A percentile compares a stretch with the other conserved stretches of the same genome.
phyloP scores from a whole-genome alignment of 257 asterid species.

The Paraleonurus japonicus region DNA sequence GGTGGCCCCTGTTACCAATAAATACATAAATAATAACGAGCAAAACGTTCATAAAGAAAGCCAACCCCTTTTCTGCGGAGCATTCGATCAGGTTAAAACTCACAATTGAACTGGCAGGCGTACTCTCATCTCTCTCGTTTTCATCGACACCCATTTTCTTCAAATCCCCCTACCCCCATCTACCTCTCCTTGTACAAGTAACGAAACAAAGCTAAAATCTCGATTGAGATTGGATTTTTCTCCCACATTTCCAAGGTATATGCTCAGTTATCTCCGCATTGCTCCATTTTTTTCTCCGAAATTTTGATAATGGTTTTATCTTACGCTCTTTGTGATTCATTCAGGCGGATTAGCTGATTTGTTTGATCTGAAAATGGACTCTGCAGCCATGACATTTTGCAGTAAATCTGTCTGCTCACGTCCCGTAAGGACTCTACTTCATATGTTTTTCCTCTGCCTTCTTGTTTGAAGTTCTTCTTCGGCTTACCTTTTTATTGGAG shows the following conservation, averaged over 20 bases:
- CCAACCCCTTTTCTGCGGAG: constrained; percentile 23
- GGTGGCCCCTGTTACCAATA: neutral
- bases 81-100: constrained; percentile 16
- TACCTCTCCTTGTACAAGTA: neutral
- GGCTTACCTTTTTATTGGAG: neutral
- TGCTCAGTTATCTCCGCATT: neutral
- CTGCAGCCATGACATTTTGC: constrained; percentile 39
- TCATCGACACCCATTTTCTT: constrained; percentile 25
- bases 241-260: constrained; percentile 12
- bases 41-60: neutral
- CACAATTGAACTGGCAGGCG: neutral
- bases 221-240: constrained; percentile 5
- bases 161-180: constrained; percentile 19
- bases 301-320: neutral
- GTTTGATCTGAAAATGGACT: constrained; percentile 41
- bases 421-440: constrained; percentile 34
- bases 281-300: neutral
- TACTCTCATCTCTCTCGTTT: constrained; percentile 24
- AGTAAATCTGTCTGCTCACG: constrained; percentile 37
- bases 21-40: neutral
- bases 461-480: neutral
- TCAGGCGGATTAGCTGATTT: constrained; percentile 17
- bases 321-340: neutral
- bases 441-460: neutral
- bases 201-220: neutral